Conservation (phyloP, 257 asterid species). For the Scutellaria barbata region DNA sequence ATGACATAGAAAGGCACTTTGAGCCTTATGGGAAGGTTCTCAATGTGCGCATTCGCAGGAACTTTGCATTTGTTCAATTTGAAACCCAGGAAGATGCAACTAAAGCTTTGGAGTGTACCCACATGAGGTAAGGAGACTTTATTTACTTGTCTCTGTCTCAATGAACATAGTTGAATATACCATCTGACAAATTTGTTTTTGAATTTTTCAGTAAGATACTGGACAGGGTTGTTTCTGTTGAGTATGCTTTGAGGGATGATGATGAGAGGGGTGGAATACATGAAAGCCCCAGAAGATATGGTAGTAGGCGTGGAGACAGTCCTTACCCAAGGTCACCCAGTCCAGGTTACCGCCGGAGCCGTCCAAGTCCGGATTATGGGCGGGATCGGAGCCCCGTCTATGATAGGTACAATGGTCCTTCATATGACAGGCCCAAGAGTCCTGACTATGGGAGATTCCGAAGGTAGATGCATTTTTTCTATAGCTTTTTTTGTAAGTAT, state of each 20-base stretch:
- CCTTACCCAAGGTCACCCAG: conserved; percentile 73
- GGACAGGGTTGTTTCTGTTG: conserved; percentile 92
- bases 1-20: conserved; percentile 85
- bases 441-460: conserved; percentile 77
- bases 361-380: conserved; percentile 88
- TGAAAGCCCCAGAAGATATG: conserved; percentile 72
- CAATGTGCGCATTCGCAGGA: conserved; percentile 79
- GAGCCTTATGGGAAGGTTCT: conserved; percentile 85
- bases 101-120: conserved; percentile 88
- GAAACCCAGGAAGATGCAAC: conserved; percentile 93
- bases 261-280: conserved; percentile 64
- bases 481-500: conserved; percentile 9
- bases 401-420: conserved; percentile 64
- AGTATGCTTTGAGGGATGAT: conserved; percentile 91
- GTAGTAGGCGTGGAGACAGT: conserved; percentile 59
- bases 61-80: conserved; percentile 94
- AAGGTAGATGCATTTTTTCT: conserved; percentile 45
- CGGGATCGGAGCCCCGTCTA: conserved; percentile 68
- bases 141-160: neutral
- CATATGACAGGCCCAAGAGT: conserved; percentile 60
- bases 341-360: conserved; percentile 59
- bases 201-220: conserved; percentile 68
- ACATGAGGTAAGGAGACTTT: conserved; percentile 66
- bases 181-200: neutral
- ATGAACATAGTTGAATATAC: neutral